phyloP scores from a whole-genome alignment of 2,329 filamentous ascomycete species.

The Fusarium verrucosum region DNA sequence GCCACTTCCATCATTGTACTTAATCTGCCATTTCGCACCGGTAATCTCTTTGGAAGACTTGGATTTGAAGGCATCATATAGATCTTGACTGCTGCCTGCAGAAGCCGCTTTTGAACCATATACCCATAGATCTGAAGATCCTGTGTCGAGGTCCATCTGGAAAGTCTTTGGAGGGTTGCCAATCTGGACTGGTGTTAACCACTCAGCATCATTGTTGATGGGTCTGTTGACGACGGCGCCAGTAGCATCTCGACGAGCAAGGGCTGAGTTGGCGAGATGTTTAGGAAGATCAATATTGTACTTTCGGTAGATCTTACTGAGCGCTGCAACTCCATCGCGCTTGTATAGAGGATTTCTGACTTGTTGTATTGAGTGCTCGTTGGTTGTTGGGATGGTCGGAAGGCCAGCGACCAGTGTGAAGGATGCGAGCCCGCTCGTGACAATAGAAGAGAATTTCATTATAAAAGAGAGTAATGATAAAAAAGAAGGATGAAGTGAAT shows the following conservation, averaged over 20 bases:
- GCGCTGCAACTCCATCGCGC: conserved; percentile 48
- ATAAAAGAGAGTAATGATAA: conserved; percentile 19
- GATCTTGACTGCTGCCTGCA: conserved; percentile 49
- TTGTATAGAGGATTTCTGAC: conserved; percentile 50
- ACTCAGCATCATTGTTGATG: conserved; percentile 49
- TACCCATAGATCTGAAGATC: conserved; percentile 60
- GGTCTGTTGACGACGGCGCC: conserved; percentile 47
- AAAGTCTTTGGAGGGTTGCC: conserved; percentile 55
- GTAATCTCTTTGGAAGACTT: conserved; percentile 50
- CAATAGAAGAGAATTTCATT: conserved; percentile 22
- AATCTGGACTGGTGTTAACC: conserved; percentile 53
- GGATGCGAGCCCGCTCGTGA: conserved; percentile 24
- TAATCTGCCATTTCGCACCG: conserved; percentile 54
- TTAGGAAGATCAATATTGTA: conserved; percentile 48
- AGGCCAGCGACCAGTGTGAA: conserved; percentile 15
- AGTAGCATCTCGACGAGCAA: conserved; percentile 41
- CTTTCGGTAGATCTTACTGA: conserved; percentile 50
- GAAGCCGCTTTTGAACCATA: conserved; percentile 57
- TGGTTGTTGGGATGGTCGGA: background rate
- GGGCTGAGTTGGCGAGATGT: conserved; percentile 18
- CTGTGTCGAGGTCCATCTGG: conserved; percentile 57
- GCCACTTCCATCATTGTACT: conserved; percentile 57
- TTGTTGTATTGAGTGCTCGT: conserved; percentile 46
- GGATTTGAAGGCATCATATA: conserved; percentile 52
- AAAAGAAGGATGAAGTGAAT: conserved; percentile 1